phyloP scores from a whole-genome alignment of 768 basidiomycete genomes.

The Kondoa malvinella region DNA sequence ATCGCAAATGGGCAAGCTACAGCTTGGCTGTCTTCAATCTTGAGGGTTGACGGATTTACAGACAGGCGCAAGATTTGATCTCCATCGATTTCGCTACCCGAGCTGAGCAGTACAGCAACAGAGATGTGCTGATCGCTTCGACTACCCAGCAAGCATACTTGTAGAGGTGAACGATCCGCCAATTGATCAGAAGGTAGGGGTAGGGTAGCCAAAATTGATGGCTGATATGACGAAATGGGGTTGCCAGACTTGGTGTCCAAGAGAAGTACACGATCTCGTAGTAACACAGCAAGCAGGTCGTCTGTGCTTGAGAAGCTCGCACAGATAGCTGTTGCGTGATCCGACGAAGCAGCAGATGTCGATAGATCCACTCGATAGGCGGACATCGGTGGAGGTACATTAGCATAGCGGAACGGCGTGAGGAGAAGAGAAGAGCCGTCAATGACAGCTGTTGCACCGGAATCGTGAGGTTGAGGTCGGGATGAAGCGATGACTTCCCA shows the following conservation, averaged over 20 bases:
- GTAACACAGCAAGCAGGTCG: constrained; percentile 38
- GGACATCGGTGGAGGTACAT: constrained; percentile 96
- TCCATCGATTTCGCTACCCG: neutral
- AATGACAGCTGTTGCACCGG: constrained; percentile 70
- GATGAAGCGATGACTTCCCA: constrained; percentile 63
- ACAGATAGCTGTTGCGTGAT: constrained; percentile 43
- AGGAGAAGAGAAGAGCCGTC: constrained; percentile 73
- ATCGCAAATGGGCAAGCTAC: constrained; percentile 38
- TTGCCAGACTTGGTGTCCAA: neutral
- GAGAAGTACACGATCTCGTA: neutral
- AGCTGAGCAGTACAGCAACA: neutral
- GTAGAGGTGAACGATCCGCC: no score
- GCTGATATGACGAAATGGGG: neutral
- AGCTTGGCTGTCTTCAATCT: neutral
- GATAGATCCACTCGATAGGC: constrained; percentile 31
- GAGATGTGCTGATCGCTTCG: no score
- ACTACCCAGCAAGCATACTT: no score
- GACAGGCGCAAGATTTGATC: neutral
- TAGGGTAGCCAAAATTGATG: neutral
- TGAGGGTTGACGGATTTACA: neutral
- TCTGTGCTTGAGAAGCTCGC: constrained; percentile 43
- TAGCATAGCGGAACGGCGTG: constrained; percentile 84
- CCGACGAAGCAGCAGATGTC: constrained; percentile 27
- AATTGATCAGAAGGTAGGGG: neutral
- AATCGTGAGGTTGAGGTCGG: constrained; percentile 49